Evolutionary conservation across 805 yeast genomes (phyloP).

Genomic region (Torulaspora quercuum): DNA sequence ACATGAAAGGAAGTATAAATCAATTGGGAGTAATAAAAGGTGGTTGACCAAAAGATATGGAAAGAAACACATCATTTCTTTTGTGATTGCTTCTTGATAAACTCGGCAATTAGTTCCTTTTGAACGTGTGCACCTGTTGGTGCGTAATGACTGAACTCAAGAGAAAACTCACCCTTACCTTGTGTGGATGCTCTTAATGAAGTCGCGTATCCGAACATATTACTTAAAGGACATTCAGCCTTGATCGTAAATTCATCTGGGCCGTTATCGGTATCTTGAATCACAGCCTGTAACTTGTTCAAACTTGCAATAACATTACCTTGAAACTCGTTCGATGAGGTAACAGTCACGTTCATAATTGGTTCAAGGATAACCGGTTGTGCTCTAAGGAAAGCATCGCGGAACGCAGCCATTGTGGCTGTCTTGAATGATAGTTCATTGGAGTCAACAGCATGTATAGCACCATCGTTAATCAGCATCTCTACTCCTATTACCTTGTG

Average conservation of each 20-base stretch:
- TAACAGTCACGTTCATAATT: constrained; percentile 87
- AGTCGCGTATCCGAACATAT: constrained; percentile 95
- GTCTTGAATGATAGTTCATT: constrained; percentile 92
- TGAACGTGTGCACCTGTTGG: constrained; percentile 90
- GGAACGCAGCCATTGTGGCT: constrained; percentile 89
- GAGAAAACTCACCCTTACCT: constrained; percentile 97
- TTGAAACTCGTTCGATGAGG: constrained; percentile 96
- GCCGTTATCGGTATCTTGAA: constrained; percentile 89
- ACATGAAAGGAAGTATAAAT: constrained; percentile 11
- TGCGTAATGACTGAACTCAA: constrained; percentile 89
- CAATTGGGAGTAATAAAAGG: too few species aligned
- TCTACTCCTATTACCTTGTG: constrained; percentile 88
- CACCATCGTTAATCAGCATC: constrained; percentile 96
- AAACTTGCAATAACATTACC: constrained; percentile 86
- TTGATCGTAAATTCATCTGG: constrained; percentile 89
- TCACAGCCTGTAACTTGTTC: constrained; percentile 89
- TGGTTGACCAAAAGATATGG: neutral
- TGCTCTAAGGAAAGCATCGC: constrained; percentile 79
- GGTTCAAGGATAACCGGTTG: constrained; percentile 93
- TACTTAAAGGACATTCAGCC: constrained; percentile 95
- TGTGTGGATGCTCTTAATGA: constrained; percentile 94
- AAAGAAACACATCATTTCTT: constrained; percentile 32
- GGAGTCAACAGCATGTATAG: constrained; percentile 94
- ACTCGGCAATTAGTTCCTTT: constrained; percentile 82
- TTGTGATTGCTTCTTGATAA: constrained; percentile 53